Conservation (phyloP, 2,329 filamentous ascomycete genomes). For the Westerdykella sp. region DNA sequence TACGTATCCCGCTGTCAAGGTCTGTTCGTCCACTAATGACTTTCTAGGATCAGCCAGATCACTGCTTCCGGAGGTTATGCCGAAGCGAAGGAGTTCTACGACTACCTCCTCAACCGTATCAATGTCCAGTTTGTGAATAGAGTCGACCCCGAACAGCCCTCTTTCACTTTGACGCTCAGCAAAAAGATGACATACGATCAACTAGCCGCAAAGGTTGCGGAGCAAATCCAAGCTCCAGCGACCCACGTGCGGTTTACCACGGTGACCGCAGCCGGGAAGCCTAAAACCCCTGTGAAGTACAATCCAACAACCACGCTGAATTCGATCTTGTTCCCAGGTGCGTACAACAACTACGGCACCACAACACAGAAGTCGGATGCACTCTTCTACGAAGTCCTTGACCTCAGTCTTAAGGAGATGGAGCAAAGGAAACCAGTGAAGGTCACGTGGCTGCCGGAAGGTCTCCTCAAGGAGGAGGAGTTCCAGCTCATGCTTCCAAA, state of each 20-base stretch:
- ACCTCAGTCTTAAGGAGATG: constrained; percentile 87
- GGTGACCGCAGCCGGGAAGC: constrained; percentile 71
- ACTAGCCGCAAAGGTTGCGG: constrained; percentile 74
- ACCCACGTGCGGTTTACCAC: constrained; percentile 91
- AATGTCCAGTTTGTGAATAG: constrained; percentile 70
- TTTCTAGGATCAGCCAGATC: constrained; percentile 25
- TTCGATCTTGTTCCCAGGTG: constrained; percentile 68
- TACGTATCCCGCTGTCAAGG: constrained; percentile 6
- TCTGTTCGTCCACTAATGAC: not conserved
- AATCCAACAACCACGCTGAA: constrained; percentile 62
- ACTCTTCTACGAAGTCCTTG: constrained; percentile 86
- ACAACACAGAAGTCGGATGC: constrained; percentile 65
- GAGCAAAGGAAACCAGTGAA: constrained; percentile 88
- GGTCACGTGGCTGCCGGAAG: constrained; percentile 79
- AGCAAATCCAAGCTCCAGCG: constrained; percentile 67
- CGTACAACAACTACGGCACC: constrained; percentile 63
- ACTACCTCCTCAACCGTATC: constrained; percentile 82
- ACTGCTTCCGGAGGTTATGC: constrained; percentile 42
- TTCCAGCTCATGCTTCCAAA: constrained; percentile 83
- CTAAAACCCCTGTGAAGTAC: constrained; percentile 73
- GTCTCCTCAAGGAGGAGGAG: constrained; percentile 83
- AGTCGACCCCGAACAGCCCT: constrained; percentile 54
- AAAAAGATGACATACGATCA: constrained; percentile 87
- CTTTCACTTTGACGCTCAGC: constrained; percentile 73
- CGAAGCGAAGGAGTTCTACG: constrained; percentile 83